A percentile compares a stretch with the other conserved stretches of the same genome.
These are phyloP conservation scores for Rossbeevera mucosa DNA, from an alignment of 768 basidiomycete species.

Conservation along the genomic window DNA sequence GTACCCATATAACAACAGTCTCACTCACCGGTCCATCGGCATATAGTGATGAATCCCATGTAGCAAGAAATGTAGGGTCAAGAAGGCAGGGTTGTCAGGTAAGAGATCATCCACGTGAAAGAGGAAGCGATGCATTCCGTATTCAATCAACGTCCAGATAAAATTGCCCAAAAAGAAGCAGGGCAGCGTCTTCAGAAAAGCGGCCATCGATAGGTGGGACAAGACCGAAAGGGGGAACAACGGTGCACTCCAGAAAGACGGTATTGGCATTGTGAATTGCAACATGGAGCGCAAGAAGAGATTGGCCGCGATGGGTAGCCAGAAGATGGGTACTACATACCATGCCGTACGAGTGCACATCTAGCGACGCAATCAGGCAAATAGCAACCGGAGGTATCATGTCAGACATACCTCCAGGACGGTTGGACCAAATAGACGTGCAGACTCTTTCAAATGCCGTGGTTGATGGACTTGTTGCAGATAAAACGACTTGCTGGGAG, in stretches of 20 bases:
- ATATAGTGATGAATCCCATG: constrained; percentile 98
- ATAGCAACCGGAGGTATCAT: neutral
- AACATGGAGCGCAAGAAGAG: constrained; percentile 77
- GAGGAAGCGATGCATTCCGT: constrained; percentile 89
- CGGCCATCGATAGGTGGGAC: constrained; percentile 43
- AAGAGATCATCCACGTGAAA: constrained; percentile 91
- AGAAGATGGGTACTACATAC: constrained; percentile 90
- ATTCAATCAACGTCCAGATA: constrained; percentile 94
- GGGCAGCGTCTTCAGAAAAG: constrained; percentile 48
- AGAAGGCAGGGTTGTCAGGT: constrained; percentile 75
- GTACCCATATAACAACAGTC: neutral
- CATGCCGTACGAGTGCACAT: constrained; percentile 82
- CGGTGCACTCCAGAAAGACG: constrained; percentile 56
- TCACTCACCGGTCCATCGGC: constrained; percentile 83
- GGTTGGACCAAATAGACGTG: constrained; percentile 79
- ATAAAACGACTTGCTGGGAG: constrained; percentile 84
- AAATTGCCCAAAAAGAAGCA: constrained; percentile 86
- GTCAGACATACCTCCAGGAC: constrained; percentile 64
- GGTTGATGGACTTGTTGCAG: constrained; percentile 96
- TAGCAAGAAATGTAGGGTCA: constrained; percentile 85
- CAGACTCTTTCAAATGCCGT: constrained; percentile 76
- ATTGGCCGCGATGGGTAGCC: constrained; percentile 83
- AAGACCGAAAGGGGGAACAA: constrained; percentile 49
- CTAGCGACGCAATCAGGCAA: constrained; percentile 33
- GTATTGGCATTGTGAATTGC: constrained; percentile 73